phyloP scores from a whole-genome alignment of 768 basidiomycete species.

The Jaapia argillacea region DNA sequence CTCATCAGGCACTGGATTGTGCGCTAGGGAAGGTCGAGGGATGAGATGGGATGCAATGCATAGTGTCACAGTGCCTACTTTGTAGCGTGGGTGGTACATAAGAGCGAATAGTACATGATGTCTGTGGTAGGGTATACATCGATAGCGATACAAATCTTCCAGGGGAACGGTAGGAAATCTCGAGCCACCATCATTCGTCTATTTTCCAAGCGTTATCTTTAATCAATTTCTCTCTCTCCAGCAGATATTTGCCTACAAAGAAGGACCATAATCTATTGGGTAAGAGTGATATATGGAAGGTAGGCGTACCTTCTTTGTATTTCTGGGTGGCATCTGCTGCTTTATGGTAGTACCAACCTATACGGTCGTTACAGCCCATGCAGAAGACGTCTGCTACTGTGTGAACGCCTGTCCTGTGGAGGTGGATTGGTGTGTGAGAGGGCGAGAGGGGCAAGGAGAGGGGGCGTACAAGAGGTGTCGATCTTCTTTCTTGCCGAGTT shows the following conservation, averaged over 20 bases:
- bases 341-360: slow-evolving; percentile 81
- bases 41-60: too few species aligned
- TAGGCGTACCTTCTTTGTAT: slow-evolving; percentile 70
- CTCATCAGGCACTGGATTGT: too few species aligned
- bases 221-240: slow-evolving; percentile 69
- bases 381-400: slow-evolving; percentile 78
- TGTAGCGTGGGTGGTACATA: too few species aligned
- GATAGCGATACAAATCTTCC: too few species aligned
- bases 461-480: slow-evolving; percentile 52
- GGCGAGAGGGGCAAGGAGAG: slow-evolving; percentile 4
- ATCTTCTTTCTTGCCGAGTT: slow-evolving; percentile 64
- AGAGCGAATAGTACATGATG: too few species aligned
- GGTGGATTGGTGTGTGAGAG: slow-evolving; percentile 1
- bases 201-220: slow-evolving; percentile 78
- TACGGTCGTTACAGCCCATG: slow-evolving; percentile 63
- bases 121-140: too few species aligned
- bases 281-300: not conserved
- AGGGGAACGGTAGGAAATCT: too few species aligned
- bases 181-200: too few species aligned
- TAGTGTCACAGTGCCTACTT: too few species aligned
- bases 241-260: slow-evolving; percentile 60
- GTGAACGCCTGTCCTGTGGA: slow-evolving; percentile 63
- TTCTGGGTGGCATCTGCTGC: slow-evolving; percentile 70
- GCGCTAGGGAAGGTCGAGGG: too few species aligned
- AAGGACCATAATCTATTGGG: not conserved